Evolutionary conservation across 2,329 filamentous ascomycete genomes (phyloP), one percentile per base, ranked within the genome.

Genomic region (Penicillium digitatum): DNA sequence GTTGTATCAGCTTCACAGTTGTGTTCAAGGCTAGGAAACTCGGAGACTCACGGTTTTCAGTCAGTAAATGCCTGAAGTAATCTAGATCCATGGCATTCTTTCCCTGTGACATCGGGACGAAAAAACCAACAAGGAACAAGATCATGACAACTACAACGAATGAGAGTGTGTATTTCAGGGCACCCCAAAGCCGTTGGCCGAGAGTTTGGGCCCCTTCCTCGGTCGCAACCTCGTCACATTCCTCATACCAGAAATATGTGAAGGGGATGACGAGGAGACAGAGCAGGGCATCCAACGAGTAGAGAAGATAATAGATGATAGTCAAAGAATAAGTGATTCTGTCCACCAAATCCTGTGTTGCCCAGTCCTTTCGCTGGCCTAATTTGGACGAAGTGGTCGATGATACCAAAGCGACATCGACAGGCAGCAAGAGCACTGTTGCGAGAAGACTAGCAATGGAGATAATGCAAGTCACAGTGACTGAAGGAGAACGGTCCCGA

Each of bases 191-290:
- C 52, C 90, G 83, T 67, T 85, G 82, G 7, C 80, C 81, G 55
- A 87, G 73, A 2, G 88, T 87, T 70, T 92, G 87, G 29, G 83
- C 85, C 31, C 90, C 89, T 57, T 89, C 84, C 66, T 95, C 89
- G 32, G 87, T 82, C 58, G 91, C 91, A 20, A 93, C 87, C 75
- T 96, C 91, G 67, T 96, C 93, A 62, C 95, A 95, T 73, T 97
- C 94, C 72, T 99, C 94, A 68, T 95, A 94, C 85, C 88, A 96
- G 72, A 99, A 99, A 78, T 99, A 99, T 45, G 92, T 88, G 70
- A 99, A 99, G 0, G 94, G 94, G 20, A 97, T 88, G 42, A 96
- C 83, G 18, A 97, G 72, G 43, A 99, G 79, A 69, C 94, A 99
- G 11, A 99, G 83, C 6, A 96, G 72, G 1, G 91, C 89, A 72